Conservation (phyloP, 2,329 filamentous ascomycete genomes). For the Colletotrichum camelliae region DNA sequence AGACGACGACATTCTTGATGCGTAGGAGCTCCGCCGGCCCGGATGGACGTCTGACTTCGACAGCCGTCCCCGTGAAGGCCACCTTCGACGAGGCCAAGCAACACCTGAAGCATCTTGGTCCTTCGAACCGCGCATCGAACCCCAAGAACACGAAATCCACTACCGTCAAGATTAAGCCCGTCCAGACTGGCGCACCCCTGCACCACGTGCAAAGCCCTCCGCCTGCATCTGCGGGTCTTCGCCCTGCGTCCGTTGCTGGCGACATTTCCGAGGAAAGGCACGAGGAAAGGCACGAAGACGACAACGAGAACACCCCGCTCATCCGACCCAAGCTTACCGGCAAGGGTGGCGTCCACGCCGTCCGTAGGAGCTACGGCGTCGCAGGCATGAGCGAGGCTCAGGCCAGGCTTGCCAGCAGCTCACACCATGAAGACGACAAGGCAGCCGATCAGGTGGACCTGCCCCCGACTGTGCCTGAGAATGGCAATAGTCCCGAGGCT, state of each 20-base stretch:
- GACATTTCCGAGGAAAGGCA: background rate
- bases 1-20: conserved; percentile 63
- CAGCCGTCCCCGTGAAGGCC: conserved; percentile 60
- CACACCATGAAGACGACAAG: background rate
- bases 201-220: conserved; percentile 17
- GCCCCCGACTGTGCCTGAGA: conserved; percentile 7
- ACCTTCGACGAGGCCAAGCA: conserved; percentile 68
- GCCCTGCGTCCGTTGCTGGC: conserved; percentile 25
- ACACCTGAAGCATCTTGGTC: conserved; percentile 69
- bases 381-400: conserved; percentile 20
- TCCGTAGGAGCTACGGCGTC: conserved; percentile 22
- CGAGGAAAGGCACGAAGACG: background rate
- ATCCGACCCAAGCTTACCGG: conserved; percentile 27
- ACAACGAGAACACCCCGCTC: conserved; percentile 21
- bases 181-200: conserved; percentile 46
- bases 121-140: conserved; percentile 70
- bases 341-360: conserved; percentile 24
- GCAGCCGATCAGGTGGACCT: background rate
- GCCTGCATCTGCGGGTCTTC: conserved; percentile 22
- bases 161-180: conserved; percentile 73
- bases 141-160: conserved; percentile 66
- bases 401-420: conserved; percentile 9
- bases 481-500: background rate
- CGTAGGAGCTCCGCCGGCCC: conserved; percentile 60
- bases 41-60: conserved; percentile 55